Conservation (phyloP, 2,329 filamentous ascomycete species). For the Pseudogymnoascus sp. region DNA sequence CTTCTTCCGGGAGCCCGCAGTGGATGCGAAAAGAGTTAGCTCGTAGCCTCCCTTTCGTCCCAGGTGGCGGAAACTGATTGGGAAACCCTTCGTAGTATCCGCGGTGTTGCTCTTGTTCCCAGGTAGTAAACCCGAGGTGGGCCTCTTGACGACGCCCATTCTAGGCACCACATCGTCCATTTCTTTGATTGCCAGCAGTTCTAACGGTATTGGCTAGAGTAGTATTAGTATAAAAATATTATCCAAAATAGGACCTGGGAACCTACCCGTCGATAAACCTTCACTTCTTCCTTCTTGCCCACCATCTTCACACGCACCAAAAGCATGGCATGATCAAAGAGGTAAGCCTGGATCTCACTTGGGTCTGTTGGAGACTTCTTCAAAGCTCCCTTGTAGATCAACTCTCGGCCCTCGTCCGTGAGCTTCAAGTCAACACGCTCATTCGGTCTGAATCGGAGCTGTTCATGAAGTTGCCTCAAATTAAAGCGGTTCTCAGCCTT, state of each 20-base stretch:
- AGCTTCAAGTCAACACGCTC: constrained; percentile 91
- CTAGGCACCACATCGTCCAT: constrained; percentile 94
- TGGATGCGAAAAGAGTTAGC: constrained; percentile 77
- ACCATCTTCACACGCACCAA: constrained; percentile 84
- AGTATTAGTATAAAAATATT: constrained; percentile 10
- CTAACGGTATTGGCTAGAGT: constrained; percentile 74
- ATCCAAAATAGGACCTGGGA: background rate
- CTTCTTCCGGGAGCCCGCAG: constrained; percentile 80
- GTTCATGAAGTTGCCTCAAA: constrained; percentile 79
- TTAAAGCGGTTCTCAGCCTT: constrained; percentile 98
- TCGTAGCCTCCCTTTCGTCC: constrained; percentile 87
- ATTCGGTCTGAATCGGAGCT: constrained; percentile 81
- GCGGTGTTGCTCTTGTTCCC: constrained; percentile 43
- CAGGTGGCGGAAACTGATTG: constrained; percentile 92
- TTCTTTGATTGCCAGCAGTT: constrained; percentile 85
- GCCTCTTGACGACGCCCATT: constrained; percentile 70
- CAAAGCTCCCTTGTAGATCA: constrained; percentile 88
- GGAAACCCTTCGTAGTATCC: constrained; percentile 66
- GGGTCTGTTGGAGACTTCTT: constrained; percentile 88
- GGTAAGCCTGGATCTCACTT: constrained; percentile 83
- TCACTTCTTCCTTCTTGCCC: constrained; percentile 89
- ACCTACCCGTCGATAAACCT: constrained; percentile 72
- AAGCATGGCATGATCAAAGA: constrained; percentile 93
- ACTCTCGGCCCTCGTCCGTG: constrained; percentile 83
- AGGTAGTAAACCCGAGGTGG: constrained; percentile 75